These are phyloP conservation scores for Actinomucor elegans DNA, from an alignment of 371 early-diverging fungal species.

Conservation along the genomic window DNA sequence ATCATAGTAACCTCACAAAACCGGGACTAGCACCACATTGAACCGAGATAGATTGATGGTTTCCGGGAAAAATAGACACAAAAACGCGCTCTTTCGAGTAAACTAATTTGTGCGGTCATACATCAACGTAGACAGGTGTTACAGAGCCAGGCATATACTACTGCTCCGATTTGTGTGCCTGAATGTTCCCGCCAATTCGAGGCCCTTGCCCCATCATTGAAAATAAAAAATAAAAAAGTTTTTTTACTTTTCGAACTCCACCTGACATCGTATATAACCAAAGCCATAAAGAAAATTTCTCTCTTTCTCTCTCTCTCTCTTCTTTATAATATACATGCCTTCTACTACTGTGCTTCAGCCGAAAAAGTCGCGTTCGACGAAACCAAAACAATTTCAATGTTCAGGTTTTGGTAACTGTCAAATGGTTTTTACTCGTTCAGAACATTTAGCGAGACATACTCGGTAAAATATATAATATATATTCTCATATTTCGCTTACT, in stretches of 20 bases:
- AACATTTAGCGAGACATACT: slow-evolving; percentile 60
- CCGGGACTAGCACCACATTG: too few relatives aligned
- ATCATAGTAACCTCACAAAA: too few relatives aligned
- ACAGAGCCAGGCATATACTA: too few relatives aligned
- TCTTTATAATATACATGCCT: slow-evolving; percentile 9
- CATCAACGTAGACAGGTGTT: too few relatives aligned
- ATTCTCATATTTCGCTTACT: background rate
- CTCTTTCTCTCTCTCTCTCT: background rate
- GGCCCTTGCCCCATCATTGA: slow-evolving; percentile 2
- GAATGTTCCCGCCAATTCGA: background rate
- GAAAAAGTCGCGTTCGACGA: slow-evolving; percentile 20
- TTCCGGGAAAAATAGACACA: too few relatives aligned
- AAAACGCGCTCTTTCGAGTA: too few relatives aligned
- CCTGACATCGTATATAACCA: too few relatives aligned
- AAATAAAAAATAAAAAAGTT: background rate
- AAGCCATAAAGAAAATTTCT: slow-evolving; percentile 2
- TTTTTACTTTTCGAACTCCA: slow-evolving; percentile 1
- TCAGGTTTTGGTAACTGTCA: slow-evolving; percentile 57
- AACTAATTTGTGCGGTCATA: too few relatives aligned
- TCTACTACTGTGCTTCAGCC: background rate
- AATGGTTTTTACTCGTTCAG: slow-evolving; percentile 64
- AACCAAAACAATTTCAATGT: slow-evolving; percentile 58
- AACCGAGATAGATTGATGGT: too few relatives aligned
- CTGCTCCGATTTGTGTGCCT: background rate
- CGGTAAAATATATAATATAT: slow-evolving; percentile 26